A percentile compares a stretch with the other conserved stretches of the same genome.
Conservation (phyloP, 495 filamentous ascomycete species). For the Pseudotulostoma volvatum region DNA sequence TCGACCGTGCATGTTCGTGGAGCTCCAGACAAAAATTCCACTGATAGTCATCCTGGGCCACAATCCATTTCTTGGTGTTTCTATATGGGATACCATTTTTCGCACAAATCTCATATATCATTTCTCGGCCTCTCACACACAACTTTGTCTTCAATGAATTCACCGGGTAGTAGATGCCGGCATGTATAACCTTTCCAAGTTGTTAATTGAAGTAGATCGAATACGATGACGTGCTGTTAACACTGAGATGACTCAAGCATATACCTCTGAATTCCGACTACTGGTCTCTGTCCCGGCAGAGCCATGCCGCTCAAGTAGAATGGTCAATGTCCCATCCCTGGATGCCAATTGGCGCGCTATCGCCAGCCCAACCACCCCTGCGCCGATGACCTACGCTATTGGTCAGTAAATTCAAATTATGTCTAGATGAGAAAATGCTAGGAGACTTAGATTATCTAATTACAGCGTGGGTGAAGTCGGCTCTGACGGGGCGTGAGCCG, state of each 20-base stretch:
- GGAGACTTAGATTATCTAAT: conserved; percentile 1
- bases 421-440: neutral
- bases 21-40: conserved; percentile 46
- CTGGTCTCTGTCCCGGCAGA: conserved; percentile 79
- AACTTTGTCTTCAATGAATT: conserved; percentile 64
- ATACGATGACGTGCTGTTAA: too few relatives aligned
- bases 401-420: conserved; percentile 3
- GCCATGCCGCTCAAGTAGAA: conserved; percentile 70
- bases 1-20: conserved; percentile 44
- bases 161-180: conserved; percentile 79
- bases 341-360: conserved; percentile 60
- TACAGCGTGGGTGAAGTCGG: conserved; percentile 77
- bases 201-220: too few relatives aligned
- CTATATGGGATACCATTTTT: conserved; percentile 48
- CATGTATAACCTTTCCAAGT: conserved; percentile 64
- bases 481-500: conserved; percentile 16
- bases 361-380: conserved; percentile 82
- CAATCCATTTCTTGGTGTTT: conserved; percentile 83
- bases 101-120: conserved; percentile 67
- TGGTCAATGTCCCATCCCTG: conserved; percentile 44
- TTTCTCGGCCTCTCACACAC: conserved; percentile 57
- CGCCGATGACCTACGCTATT: conserved; percentile 57
- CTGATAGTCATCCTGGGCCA: conserved; percentile 65
- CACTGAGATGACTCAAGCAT: too few relatives aligned
- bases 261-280: conserved; percentile 77